These are phyloP conservation scores for Solanum aculeatissimum DNA, from an alignment of 305 asterid genomes.

Conservation along the genomic window DNA sequence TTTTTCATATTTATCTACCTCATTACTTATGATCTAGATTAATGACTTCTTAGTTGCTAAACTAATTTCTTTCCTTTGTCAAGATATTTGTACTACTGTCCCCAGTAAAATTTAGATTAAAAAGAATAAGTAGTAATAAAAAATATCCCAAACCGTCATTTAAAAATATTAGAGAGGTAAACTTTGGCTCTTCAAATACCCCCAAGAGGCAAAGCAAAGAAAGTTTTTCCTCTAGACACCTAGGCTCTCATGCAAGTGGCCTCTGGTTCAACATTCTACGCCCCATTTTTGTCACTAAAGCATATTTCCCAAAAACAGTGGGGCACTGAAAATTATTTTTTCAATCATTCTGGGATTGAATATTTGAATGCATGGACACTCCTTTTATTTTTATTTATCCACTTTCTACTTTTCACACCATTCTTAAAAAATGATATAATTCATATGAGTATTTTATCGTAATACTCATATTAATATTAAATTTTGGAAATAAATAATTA, in stretches of 20 bases:
- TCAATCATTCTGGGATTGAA: neutral
- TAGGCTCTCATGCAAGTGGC: slow-evolving; percentile 18
- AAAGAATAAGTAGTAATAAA: neutral
- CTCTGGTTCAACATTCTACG: slow-evolving; percentile 5
- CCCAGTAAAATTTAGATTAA: neutral
- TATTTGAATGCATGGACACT: neutral
- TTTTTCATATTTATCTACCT: neutral
- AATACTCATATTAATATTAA: too few relatives aligned
- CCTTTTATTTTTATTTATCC: too few relatives aligned
- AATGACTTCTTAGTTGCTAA: neutral
- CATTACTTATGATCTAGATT: neutral
- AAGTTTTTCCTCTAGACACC: neutral
- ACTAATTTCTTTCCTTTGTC: neutral
- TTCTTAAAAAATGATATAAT: too few relatives aligned
- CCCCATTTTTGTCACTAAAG: neutral
- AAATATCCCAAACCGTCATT: neutral
- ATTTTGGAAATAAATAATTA: too few relatives aligned
- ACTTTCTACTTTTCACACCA: too few relatives aligned
- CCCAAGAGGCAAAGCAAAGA: slow-evolving; percentile 1
- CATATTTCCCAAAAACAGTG: slow-evolving; percentile 1
- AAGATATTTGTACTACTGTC: neutral
- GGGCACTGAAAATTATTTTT: neutral
- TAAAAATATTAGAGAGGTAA: neutral
- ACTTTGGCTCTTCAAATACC: neutral
- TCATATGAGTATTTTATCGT: too few relatives aligned